Percentiles rank a stretch among this genome's conserved stretches.
Conservation (phyloP, 331 rosid genomes). For the Rosa hybrid region DNA sequence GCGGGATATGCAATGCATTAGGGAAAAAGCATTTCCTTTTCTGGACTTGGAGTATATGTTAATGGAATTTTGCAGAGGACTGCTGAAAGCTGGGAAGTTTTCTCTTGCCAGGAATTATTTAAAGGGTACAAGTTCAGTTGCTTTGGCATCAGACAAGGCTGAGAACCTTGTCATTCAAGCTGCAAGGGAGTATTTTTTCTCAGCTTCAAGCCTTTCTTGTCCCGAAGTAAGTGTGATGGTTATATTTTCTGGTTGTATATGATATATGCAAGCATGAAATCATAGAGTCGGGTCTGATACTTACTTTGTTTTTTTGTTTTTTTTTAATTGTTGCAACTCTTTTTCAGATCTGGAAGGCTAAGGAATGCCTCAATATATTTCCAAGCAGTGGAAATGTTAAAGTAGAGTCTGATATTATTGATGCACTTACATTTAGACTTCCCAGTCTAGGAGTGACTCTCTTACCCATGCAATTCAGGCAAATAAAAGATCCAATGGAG, state of each 20-base stretch:
- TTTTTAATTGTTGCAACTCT: conserved; percentile 27
- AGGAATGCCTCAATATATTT: conserved; percentile 82
- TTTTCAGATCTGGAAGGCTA: conserved; percentile 95
- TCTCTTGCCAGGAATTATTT: conserved; percentile 95
- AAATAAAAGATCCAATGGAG: conserved; percentile 94
- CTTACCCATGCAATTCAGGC: conserved; percentile 92
- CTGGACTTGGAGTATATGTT: conserved; percentile 84
- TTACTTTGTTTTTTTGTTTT: background rate
- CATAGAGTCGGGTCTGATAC: background rate
- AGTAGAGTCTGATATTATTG: conserved; percentile 83
- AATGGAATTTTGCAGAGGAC: conserved; percentile 92
- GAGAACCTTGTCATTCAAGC: conserved; percentile 98
- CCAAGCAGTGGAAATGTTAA: conserved; percentile 68
- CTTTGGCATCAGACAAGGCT: conserved; percentile 87
- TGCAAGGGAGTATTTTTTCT: conserved; percentile 93
- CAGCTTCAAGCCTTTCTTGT: conserved; percentile 92
- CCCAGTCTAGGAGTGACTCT: conserved; percentile 95
- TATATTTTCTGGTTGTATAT: conserved; percentile 5
- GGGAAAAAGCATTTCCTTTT: conserved; percentile 91
- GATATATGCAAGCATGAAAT: conserved; percentile 5
- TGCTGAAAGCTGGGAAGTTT: conserved; percentile 96
- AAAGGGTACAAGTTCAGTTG: conserved; percentile 92
- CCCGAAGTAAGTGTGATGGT: conserved; percentile 77
- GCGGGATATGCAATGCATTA: conserved; percentile 90
- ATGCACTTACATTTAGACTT: conserved; percentile 78